Percentiles rank a stretch among this genome's conserved stretches.
phyloP scores from a whole-genome alignment of 805 yeast species.

The Yamadazyma insecticola region DNA sequence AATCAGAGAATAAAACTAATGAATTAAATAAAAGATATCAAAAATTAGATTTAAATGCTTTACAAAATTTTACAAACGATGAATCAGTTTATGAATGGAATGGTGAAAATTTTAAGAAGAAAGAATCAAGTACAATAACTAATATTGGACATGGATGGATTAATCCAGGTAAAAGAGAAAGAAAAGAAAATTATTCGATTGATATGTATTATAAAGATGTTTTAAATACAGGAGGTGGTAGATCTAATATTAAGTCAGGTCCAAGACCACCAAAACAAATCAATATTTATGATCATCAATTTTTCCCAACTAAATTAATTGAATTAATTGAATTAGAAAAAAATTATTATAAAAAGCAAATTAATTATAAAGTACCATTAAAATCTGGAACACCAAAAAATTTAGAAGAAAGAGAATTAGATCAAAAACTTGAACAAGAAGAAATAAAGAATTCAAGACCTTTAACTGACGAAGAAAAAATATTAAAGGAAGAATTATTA shows the following conservation, averaged over 20 bases:
- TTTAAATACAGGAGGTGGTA: conserved; percentile 57
- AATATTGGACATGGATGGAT: conserved; percentile 64
- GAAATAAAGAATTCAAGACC: conserved; percentile 77
- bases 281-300: conserved; percentile 85
- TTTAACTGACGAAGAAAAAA: conserved; percentile 77
- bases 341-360: conserved; percentile 66
- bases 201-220: conserved; percentile 85
- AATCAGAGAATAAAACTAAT: conserved; percentile 61
- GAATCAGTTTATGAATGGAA: conserved; percentile 80
- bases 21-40: conserved; percentile 61
- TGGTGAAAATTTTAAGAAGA: conserved; percentile 75
- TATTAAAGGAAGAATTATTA: conserved; percentile 53
- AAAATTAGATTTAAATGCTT: conserved; percentile 67
- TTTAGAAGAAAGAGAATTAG: conserved; percentile 30
- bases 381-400: conserved; percentile 46
- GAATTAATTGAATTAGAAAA: conserved; percentile 80
- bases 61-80: conserved; percentile 70
- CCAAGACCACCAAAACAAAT: conserved; percentile 85
- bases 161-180: conserved; percentile 79
- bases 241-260: conserved; percentile 39
- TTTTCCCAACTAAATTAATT: conserved; percentile 70
- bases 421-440: conserved; percentile 57
- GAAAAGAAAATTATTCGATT: conserved; percentile 80
- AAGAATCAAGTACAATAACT: conserved; percentile 42
- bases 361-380: conserved; percentile 59